A percentile compares a stretch with the other conserved stretches of the same genome.
These are phyloP conservation scores for Fusarium piperis DNA, from an alignment of 2,329 filamentous ascomycete genomes.

Conservation along the genomic window DNA sequence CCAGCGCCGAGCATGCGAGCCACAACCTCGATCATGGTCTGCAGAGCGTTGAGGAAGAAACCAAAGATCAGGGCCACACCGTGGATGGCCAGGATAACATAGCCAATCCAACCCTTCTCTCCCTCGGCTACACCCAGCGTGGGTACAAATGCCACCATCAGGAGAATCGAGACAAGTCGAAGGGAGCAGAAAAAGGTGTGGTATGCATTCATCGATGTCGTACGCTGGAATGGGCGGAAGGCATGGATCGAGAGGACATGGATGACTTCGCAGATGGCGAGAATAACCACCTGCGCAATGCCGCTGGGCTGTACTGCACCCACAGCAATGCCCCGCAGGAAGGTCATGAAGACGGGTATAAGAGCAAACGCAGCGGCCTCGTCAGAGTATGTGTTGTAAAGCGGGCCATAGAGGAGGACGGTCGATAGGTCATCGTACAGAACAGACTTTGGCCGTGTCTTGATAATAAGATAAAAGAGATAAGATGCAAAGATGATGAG, in stretches of 20 bases:
- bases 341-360: constrained; percentile 84
- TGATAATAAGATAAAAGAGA: constrained; percentile 83
- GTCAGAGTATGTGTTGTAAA: constrained; percentile 98
- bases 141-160: constrained; percentile 87
- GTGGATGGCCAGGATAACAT: constrained; percentile 88
- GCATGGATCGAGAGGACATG: constrained; percentile 87
- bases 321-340: constrained; percentile 88
- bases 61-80: constrained; percentile 86
- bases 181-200: constrained; percentile 85
- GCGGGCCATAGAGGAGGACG: constrained; percentile 86
- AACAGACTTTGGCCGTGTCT: constrained; percentile 82
- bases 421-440: constrained; percentile 94
- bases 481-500: constrained; percentile 80
- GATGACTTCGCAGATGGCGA: constrained; percentile 94
- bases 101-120: constrained; percentile 93
- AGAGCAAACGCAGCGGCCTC: constrained; percentile 90
- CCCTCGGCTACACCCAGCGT: constrained; percentile 81
- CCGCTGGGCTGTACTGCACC: constrained; percentile 93
- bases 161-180: constrained; percentile 77
- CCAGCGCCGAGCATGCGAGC: constrained; percentile 86
- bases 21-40: constrained; percentile 89
- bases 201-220: constrained; percentile 97
- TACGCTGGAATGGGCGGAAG: constrained; percentile 87
- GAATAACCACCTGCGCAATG: constrained; percentile 89
- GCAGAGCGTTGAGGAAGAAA: constrained; percentile 91